phyloP scores from a whole-genome alignment of 371 early-diverging fungal species.

The Apophysomyces ossiformis region DNA sequence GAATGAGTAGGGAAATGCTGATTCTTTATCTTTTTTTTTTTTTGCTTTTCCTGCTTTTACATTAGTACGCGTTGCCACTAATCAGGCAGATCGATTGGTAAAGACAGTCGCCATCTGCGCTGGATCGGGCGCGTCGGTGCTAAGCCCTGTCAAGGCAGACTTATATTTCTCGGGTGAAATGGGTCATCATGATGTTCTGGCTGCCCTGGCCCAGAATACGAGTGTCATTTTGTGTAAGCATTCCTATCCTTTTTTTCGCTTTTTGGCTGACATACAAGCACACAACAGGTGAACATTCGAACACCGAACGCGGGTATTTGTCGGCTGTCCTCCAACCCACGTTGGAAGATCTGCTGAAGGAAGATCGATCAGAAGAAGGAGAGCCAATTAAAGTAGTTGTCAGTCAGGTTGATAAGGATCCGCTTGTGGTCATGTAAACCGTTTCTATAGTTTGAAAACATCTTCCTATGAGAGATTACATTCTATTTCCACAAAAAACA shows the following conservation, averaged over 20 bases:
- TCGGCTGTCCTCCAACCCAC: constrained; percentile 66
- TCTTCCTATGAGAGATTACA: too few species aligned
- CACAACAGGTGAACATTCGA: constrained; percentile 79
- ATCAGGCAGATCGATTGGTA: constrained; percentile 51
- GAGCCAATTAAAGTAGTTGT: constrained; percentile 66
- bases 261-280: neutral
- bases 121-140: constrained; percentile 82
- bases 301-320: constrained; percentile 95
- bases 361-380: constrained; percentile 48
- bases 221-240: constrained; percentile 87
- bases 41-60: neutral
- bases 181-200: constrained; percentile 91
- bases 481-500: too few species aligned
- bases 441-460: too few species aligned
- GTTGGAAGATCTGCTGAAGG: constrained; percentile 59
- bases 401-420: constrained; percentile 74
- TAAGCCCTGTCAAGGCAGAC: constrained; percentile 61
- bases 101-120: constrained; percentile 92
- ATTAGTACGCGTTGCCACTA: constrained; percentile 76
- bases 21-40: neutral
- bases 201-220: constrained; percentile 72
- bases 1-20: too few species aligned
- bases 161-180: constrained; percentile 96
- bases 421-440: constrained; percentile 65
- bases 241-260: neutral